Evolutionary conservation across 2,329 filamentous ascomycete species (phyloP), one percentile per base, ranked within the genome.

Genomic region (Fusarium haematococcum): DNA sequence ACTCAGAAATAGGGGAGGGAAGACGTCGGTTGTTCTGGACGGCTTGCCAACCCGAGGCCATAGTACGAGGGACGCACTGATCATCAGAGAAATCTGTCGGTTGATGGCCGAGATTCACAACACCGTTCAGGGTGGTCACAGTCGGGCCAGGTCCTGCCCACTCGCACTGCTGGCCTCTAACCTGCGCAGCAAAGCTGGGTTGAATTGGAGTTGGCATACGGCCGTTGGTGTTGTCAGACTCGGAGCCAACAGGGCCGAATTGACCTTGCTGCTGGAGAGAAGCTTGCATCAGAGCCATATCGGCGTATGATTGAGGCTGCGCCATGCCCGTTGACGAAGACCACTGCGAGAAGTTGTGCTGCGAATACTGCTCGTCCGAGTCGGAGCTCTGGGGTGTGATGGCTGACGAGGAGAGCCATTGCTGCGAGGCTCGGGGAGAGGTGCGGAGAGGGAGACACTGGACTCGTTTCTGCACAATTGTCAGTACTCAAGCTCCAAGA

Each of bases 171-270:
- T 86, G 86, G n/a, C 88, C 88, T 65, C 87, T 85, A 27, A 89
- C 83, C 76, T 91, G 88, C 3, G 86, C 85, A 1, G 88, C 86
- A 76, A 91, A 91, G 60, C 82, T 88, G 69, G 87, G 87, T 73
- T 90, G 86, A n/a, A 91, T 90, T 2, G 89, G 89, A 2, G 89
- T 91, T 3, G 89, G 89, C 80, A 91, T 86, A 57, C 89, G 88
- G 67, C 85, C 84, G 23, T 83, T 83, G 54, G 82, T 61, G 20
- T 75, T 73, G 57, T 75, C 78, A 64, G 70, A 68, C 32, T 76
- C 74, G 63, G 65, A 62, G 30, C 74, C 63, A 65, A 74, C 67
- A 23, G 63, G 20, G 11, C 71, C 68, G 20, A 63, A 33, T 54
- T 60, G 71, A 54, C 45, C 67, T 56, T 69, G 73, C 13, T 68